Conservation (phyloP, 2,329 filamentous ascomycete genomes). For the Aspergillus awamori region DNA sequence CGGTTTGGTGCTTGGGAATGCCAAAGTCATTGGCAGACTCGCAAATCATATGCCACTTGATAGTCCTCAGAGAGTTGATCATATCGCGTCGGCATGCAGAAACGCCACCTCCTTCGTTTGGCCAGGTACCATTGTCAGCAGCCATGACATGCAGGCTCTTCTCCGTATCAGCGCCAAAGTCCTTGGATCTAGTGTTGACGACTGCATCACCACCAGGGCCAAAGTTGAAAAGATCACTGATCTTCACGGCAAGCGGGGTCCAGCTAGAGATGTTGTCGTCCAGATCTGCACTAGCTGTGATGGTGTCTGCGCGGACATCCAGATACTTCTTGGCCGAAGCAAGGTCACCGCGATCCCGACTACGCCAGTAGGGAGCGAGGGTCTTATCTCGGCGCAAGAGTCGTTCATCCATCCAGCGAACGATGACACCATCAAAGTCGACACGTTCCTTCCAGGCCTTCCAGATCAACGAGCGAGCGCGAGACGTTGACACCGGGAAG, state of each 20-base stretch:
- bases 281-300: constrained; percentile 56
- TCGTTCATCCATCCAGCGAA: constrained; percentile 55
- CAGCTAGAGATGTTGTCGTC: constrained; percentile 56
- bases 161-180: constrained; percentile 53
- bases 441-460: constrained; percentile 52
- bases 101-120: constrained; percentile 57
- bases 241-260: constrained; percentile 55
- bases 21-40: constrained; percentile 61
- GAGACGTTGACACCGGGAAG: constrained; percentile 51
- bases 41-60: constrained; percentile 59
- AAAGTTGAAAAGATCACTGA: constrained; percentile 56
- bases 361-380: constrained; percentile 51
- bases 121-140: constrained; percentile 57
- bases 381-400: constrained; percentile 52
- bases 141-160: constrained; percentile 56
- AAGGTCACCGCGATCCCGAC: constrained; percentile 49
- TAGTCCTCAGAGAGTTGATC: constrained; percentile 57
- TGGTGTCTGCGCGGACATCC: constrained; percentile 50
- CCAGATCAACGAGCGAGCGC: constrained; percentile 54
- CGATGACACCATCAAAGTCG: constrained; percentile 53
- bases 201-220: constrained; percentile 57
- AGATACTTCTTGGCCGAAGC: constrained; percentile 49
- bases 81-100: constrained; percentile 59
- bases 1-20: constrained; percentile 58
- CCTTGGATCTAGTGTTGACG: constrained; percentile 53